Conservation (phyloP, 768 basidiomycete genomes). For the Agrocybe praecox region DNA sequence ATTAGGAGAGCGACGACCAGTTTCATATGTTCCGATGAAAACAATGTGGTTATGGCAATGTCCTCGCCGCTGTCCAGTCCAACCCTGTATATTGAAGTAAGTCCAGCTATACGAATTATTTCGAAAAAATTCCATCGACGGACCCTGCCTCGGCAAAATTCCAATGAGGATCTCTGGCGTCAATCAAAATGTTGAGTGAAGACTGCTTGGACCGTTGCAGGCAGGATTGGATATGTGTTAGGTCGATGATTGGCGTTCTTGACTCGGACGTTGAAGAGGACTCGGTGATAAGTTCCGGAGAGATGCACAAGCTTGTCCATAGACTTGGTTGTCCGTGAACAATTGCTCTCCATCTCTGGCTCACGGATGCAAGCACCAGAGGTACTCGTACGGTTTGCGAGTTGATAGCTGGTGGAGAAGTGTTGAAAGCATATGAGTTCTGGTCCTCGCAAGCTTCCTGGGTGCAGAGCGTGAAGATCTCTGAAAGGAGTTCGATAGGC, state of each 20-base stretch:
- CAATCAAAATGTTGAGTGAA: conserved; percentile 58
- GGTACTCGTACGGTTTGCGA: conserved; percentile 46
- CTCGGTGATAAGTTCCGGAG: conserved; percentile 35
- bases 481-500: conserved; percentile 59
- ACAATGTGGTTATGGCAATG: conserved; percentile 33
- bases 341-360: conserved; percentile 54
- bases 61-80: conserved; percentile 23
- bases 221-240: conserved; percentile 39
- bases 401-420: conserved; percentile 33
- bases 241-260: conserved; percentile 27
- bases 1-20: conserved; percentile 48
- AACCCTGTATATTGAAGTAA: conserved; percentile 22
- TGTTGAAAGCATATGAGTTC: conserved; percentile 13
- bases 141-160: conserved; percentile 56
- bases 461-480: conserved; percentile 54
- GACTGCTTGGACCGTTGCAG: conserved; percentile 48
- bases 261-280: not conserved
- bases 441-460: conserved; percentile 24
- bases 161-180: conserved; percentile 61
- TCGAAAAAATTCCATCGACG: conserved; percentile 6
- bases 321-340: conserved; percentile 49
- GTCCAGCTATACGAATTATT: not conserved
- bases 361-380: conserved; percentile 48
- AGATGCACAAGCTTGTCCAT: conserved; percentile 59
- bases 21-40: conserved; percentile 46